A percentile compares a stretch with the other conserved stretches of the same genome.
phyloP scores from a whole-genome alignment of 768 basidiomycete species.

The Plicaturopsis crispa region DNA sequence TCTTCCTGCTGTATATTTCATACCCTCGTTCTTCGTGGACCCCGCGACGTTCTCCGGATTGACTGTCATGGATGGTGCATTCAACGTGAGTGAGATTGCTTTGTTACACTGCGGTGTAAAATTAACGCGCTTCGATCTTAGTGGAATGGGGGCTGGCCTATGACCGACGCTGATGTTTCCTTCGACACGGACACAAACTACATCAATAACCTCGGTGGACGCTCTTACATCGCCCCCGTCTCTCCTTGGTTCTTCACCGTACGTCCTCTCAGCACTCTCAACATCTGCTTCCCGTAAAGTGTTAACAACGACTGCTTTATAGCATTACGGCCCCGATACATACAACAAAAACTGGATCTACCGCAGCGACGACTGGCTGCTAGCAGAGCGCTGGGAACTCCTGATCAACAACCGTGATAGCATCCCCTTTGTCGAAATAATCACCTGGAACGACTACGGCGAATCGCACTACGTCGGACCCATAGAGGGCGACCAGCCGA shows the following conservation, averaged over 20 bases:
- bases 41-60: constrained; percentile 33
- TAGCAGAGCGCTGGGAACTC: constrained; percentile 58
- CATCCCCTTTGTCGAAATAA: too few species aligned
- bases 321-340: constrained; percentile 49
- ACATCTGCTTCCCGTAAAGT: too few species aligned
- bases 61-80: constrained; percentile 49
- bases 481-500: constrained; percentile 31
- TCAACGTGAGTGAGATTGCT: constrained; percentile 37
- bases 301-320: not conserved
- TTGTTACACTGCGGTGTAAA: not conserved
- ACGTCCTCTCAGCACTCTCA: constrained; percentile 6
- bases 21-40: constrained; percentile 58
- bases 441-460: constrained; percentile 39
- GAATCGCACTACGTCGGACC: constrained; percentile 49
- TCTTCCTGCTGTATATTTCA: constrained; percentile 38
- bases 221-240: constrained; percentile 40
- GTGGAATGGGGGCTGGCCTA: constrained; percentile 57
- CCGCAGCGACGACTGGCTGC: constrained; percentile 53
- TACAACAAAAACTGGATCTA: constrained; percentile 67
- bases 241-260: constrained; percentile 72
- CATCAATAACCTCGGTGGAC: constrained; percentile 21
- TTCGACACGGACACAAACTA: constrained; percentile 28
- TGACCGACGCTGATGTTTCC: constrained; percentile 24
- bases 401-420: constrained; percentile 45
- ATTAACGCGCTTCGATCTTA: constrained; percentile 13